Evolutionary conservation across 371 early-diverging fungal genomes (phyloP), one percentile per base, ranked within the genome.

Genomic region (Mucor plumbeus): DNA sequence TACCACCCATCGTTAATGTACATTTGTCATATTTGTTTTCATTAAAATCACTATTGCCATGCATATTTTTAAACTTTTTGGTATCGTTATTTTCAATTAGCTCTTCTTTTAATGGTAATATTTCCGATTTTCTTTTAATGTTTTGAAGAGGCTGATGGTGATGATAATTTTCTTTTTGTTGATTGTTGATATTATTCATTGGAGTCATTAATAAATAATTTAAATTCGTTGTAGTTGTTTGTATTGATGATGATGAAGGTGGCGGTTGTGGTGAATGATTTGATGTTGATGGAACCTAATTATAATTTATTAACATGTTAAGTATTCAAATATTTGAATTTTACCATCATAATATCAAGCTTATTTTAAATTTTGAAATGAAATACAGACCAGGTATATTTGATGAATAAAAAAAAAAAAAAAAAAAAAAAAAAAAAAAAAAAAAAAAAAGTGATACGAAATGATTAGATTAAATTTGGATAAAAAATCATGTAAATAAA

Each of bases 11-110:
- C 43, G 15, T 43, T 43, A 43, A 43, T 43, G 43, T 15, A 43
- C 43, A 41, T 57, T 59, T 47, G 63, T 39, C n/a, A 65, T 59
- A 10, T 21, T 64, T 61, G 7, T 50, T 47, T 44, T 14, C 44
- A 64, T 41, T 33, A 34, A n/a, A 11, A 21, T 40, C 40, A 36
- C 60, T 61, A 19, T 59, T 26, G 62, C 38, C 48, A 48, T 61
- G 47, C 35, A 39, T 21, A 6, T 48, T 31, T 54, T 53, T 67
- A 36, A 53, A 65, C 39, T 17, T 47, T 36, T 62, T 62, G 36
- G 26, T 50, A 35, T 21, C 36, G 7, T 50, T 35, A 14, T 26
- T 50, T 21, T 50, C 50, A 35, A 38, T n/a, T 9, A 47, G 10
- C n/a, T 48, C 53, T 50, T 35, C 34, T 26, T 62, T 62, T 8